Evolutionary conservation across 148 eudicot genomes (phyloP), one percentile per base, ranked within the genome.

Genomic region (Bassia scoparia): DNA sequence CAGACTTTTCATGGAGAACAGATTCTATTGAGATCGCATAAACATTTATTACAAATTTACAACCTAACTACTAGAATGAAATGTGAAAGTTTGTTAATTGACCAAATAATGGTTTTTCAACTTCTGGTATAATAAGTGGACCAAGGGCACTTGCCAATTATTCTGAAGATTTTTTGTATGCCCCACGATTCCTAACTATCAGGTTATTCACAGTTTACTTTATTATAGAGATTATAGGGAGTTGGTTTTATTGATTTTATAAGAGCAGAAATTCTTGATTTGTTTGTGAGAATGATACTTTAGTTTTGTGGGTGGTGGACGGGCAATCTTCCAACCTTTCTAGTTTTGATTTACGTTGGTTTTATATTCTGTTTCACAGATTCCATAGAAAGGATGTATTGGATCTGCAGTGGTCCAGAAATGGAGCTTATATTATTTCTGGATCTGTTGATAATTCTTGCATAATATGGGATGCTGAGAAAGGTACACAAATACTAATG

Each of bases 391-490:
- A 95, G 83, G 98, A 95, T 85, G 90, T 95, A 18, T 77, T 95
- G 82, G 98, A 95, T 84, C 83, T 95, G 79, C 80, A 91, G 82
- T 95, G 98, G 98, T 95, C 98, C 61, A 67, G 67, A 55, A 93
- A 88, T 86, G 96, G 97, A 74, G 86, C 88, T 73, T 95, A 83
- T 87, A 86, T 95, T 54, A 81, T 95, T 34, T 85, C 98, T 73
- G 97, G 98, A 61, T 95, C 98, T n/a, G 98, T 95, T 72, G 98
- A 95, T 82, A 95, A 95, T 74, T 87, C 98, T 64, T 95, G 98
- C 84, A 88, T 95, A 65, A 86, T 95, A 81, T 95, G 98, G 98
- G 96, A 95, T 85, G 84, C 81, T 58, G 89, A 77, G 67, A 95
- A 88, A 87, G 98, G 98, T 88, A 79, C 56, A 60, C 34, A 26